Percentiles rank a stretch among this genome's conserved stretches.
Conservation (phyloP, 495 filamentous ascomycete genomes). For the Cryomyces minteri region DNA sequence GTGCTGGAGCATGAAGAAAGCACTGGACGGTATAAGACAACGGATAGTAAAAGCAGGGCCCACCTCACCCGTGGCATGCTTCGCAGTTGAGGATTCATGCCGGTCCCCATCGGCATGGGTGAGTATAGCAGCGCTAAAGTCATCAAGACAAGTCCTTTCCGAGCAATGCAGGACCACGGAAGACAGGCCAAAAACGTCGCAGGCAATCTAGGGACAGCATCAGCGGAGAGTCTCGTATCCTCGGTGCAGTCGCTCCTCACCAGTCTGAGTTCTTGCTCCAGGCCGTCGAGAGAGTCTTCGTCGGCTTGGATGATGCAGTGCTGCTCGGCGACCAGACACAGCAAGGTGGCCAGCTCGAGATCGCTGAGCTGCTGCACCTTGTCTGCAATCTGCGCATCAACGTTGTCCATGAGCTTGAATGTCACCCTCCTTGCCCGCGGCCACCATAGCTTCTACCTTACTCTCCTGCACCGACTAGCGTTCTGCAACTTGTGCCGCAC, state of each 20-base stretch:
- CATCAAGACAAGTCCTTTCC: conserved; percentile 52
- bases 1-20: too few species aligned
- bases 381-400: conserved; percentile 24
- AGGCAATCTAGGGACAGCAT: conserved; percentile 32
- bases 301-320: conserved; percentile 79
- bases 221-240: neutral
- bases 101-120: conserved; percentile 16
- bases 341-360: conserved; percentile 68
- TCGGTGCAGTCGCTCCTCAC: conserved; percentile 21
- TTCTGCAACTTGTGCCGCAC: too few species aligned
- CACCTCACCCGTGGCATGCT: neutral
- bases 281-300: conserved; percentile 34
- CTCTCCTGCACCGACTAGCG: too few species aligned
- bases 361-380: conserved; percentile 63
- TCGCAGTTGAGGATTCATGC: neutral
- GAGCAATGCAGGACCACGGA: conserved; percentile 53
- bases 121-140: conserved; percentile 55
- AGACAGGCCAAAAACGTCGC: conserved; percentile 51
- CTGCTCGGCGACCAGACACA: conserved; percentile 60
- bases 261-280: conserved; percentile 54
- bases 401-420: neutral
- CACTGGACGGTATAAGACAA: neutral
- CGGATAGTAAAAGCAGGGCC: neutral
- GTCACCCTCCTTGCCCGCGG: too few species aligned
- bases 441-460: too few species aligned